phyloP scores from a whole-genome alignment of 345 rosid genomes.

The Noccaea bulbosa region DNA sequence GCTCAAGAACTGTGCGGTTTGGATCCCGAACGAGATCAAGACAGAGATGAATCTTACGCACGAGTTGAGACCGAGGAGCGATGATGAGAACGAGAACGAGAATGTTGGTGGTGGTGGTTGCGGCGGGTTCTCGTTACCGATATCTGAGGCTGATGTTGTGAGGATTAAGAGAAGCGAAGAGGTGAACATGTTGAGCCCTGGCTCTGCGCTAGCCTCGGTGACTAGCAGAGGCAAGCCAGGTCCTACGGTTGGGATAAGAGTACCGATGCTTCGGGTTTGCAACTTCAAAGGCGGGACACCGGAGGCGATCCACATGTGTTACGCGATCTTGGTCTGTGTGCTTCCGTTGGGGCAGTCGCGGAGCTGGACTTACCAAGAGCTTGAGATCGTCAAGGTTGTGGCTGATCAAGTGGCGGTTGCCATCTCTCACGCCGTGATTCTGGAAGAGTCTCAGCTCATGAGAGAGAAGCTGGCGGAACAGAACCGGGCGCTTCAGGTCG shows the following conservation, averaged over 20 bases:
- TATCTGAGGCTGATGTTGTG: slow-evolving; percentile 69
- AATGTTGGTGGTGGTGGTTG: not conserved
- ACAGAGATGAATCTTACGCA: slow-evolving; percentile 77
- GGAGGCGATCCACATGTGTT: slow-evolving; percentile 67
- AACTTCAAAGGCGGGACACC: slow-evolving; percentile 96
- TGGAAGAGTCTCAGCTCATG: slow-evolving; percentile 92
- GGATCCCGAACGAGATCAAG: slow-evolving; percentile 83
- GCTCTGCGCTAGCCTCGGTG: slow-evolving; percentile 64
- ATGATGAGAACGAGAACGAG: slow-evolving; percentile 30
- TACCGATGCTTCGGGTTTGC: slow-evolving; percentile 88
- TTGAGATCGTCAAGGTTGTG: slow-evolving; percentile 84
- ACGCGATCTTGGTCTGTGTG: slow-evolving; percentile 82
- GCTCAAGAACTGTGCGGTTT: slow-evolving; percentile 85
- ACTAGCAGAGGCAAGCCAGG: slow-evolving; percentile 65
- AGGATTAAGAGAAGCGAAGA: slow-evolving; percentile 66
- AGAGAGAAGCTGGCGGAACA: slow-evolving; percentile 83
- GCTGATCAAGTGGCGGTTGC: slow-evolving; percentile 99
- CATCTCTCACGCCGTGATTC: slow-evolving; percentile 90
- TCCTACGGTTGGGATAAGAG: slow-evolving; percentile 82
- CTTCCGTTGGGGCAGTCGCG: slow-evolving; percentile 65
- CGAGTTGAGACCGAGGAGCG: slow-evolving; percentile 53
- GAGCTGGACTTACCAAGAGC: slow-evolving; percentile 73
- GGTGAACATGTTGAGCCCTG: slow-evolving; percentile 60
- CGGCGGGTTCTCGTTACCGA: slow-evolving; percentile 52
- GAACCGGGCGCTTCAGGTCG: slow-evolving; percentile 72